Percentiles rank a stretch among this genome's conserved stretches.
phyloP scores from a whole-genome alignment of 768 basidiomycete genomes.

The Leucosporidium yakuticum region DNA sequence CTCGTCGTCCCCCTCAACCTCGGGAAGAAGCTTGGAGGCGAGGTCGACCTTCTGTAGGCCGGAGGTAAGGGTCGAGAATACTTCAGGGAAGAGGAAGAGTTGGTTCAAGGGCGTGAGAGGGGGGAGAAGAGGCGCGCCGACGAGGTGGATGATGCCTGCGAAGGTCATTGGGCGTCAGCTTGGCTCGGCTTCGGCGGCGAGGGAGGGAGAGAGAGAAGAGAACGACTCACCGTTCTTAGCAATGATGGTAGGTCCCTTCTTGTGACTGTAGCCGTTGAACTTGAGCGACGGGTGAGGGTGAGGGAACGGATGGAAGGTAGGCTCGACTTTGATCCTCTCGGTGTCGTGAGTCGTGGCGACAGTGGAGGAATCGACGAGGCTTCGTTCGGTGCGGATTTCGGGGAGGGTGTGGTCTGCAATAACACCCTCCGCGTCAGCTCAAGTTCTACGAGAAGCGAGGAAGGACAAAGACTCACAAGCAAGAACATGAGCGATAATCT shows the following conservation, averaged over 20 bases:
- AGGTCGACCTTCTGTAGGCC: conserved; percentile 42
- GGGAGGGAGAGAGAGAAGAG: background rate
- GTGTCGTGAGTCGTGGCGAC: conserved; percentile 28
- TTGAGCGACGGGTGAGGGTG: conserved; percentile 36
- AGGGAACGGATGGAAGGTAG: conserved; percentile 3
- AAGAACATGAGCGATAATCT: conserved; percentile 37
- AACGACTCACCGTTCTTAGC: conserved; percentile 43
- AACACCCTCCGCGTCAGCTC: no score
- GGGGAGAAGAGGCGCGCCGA: conserved; percentile 43
- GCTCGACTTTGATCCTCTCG: conserved; percentile 17
- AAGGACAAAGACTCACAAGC: conserved; percentile 29
- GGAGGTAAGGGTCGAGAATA: conserved; percentile 45
- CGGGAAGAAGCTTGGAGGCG: conserved; percentile 28
- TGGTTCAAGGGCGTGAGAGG: conserved; percentile 43
- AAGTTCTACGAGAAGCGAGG: background rate
- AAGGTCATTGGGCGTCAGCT: background rate
- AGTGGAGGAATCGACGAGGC: conserved; percentile 44
- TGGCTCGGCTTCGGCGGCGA: background rate
- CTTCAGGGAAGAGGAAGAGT: conserved; percentile 43
- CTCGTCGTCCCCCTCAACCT: conserved; percentile 35
- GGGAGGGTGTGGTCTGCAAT: conserved; percentile 41
- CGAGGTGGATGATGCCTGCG: conserved; percentile 39
- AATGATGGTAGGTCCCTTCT: conserved; percentile 40
- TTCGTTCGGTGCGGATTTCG: conserved; percentile 35
- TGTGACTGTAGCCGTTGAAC: conserved; percentile 45